phyloP scores from a whole-genome alignment of 2,329 filamentous ascomycete genomes.

The Claviceps sorghi region DNA sequence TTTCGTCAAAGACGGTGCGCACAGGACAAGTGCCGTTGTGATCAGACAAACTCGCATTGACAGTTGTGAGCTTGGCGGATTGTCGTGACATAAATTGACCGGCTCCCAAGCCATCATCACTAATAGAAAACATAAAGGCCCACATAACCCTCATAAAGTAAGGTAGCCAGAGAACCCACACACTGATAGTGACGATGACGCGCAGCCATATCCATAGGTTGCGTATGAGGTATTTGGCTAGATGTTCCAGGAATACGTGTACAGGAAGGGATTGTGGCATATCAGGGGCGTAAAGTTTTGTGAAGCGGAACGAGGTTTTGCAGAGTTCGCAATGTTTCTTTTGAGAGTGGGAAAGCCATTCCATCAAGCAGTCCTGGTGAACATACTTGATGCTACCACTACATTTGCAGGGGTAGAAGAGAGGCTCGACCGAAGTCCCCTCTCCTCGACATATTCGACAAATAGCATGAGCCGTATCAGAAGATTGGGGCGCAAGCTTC shows the following conservation, averaged over 20 bases:
- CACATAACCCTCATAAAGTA: conserved; percentile 85
- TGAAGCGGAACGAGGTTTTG: conserved; percentile 97
- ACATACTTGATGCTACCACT: conserved; percentile 98
- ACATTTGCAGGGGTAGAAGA: conserved; percentile 98
- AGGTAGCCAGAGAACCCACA: conserved; percentile 82
- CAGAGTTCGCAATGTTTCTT: conserved; percentile 99
- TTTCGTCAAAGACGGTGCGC: conserved; percentile 7
- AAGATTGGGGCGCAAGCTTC: conserved; percentile 9
- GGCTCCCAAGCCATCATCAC: conserved; percentile 52
- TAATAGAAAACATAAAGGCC: conserved; percentile 90
- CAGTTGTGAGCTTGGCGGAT: background rate
- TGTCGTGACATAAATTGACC: conserved; percentile 10
- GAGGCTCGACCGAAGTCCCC: conserved; percentile 62
- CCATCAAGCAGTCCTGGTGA: conserved; percentile 95
- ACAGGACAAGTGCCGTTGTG: background rate
- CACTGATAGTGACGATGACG: conserved; percentile 60
- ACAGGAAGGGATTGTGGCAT: conserved; percentile 80
- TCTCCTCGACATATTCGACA: conserved; percentile 95
- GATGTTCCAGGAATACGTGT: conserved; percentile 66
- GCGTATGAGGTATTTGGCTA: conserved; percentile 55
- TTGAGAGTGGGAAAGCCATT: conserved; percentile 96
- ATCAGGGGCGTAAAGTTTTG: conserved; percentile 85
- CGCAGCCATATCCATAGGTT: conserved; percentile 67
- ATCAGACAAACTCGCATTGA: background rate
- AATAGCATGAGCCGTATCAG: conserved; percentile 46